These are phyloP conservation scores for Puccinia horiana DNA, from an alignment of 1,284 basidiomycete genomes.

Conservation along the genomic window DNA sequence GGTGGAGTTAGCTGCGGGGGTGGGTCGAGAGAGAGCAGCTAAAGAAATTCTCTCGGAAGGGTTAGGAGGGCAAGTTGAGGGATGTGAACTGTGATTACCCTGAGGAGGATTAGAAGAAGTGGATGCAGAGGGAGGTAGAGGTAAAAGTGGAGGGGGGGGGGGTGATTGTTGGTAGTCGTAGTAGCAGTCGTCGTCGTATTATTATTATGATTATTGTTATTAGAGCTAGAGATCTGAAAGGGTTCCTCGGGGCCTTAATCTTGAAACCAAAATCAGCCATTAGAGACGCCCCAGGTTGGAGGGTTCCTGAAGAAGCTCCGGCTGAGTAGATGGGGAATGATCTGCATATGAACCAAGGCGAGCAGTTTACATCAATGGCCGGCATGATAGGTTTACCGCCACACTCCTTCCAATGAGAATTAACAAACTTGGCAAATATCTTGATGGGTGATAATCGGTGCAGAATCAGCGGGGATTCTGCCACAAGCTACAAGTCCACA, in stretches of 20 bases:
- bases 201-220: too few species aligned
- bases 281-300: not conserved
- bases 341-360: not conserved
- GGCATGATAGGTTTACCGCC: conserved; percentile 78
- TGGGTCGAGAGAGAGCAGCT: conserved; percentile 15
- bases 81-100: conserved; percentile 1
- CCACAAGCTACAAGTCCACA: conserved; percentile 70
- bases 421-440: conserved; percentile 68
- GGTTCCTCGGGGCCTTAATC: conserved; percentile 36
- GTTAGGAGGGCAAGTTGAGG: not conserved
- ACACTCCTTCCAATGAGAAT: conserved; percentile 79
- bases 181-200: too few species aligned
- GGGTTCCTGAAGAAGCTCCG: conserved; percentile 23
- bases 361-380: conserved; percentile 70
- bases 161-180: not conserved
- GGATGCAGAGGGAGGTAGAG: not conserved
- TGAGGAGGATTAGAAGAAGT: conserved; percentile 16
- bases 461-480: conserved; percentile 21
- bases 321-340: conserved; percentile 14
- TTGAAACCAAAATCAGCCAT: conserved; percentile 19
- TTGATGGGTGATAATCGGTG: conserved; percentile 50
- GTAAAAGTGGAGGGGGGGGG: not conserved
- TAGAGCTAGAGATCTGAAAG: not conserved
- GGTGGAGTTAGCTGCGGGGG: conserved; percentile 14
- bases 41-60: conserved; percentile 3